phyloP scores from a whole-genome alignment of 176 grass and related monocot species.

The Dactylis glomerata region DNA sequence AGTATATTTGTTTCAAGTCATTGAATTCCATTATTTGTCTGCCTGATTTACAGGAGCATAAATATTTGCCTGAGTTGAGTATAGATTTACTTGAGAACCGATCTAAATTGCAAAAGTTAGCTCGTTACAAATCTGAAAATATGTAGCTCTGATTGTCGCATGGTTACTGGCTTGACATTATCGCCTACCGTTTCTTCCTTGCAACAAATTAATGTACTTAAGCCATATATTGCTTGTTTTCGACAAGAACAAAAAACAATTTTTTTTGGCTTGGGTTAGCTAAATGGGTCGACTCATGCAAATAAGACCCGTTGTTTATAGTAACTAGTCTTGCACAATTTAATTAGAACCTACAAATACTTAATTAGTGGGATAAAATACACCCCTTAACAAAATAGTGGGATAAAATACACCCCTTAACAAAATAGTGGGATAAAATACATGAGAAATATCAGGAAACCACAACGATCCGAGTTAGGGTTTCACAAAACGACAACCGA shows the following conservation, averaged over 20 bases:
- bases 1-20: neutral
- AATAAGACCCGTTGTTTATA: neutral
- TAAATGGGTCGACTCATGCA: neutral
- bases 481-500: no score
- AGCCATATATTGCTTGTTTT: neutral
- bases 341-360: no score
- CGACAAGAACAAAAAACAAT: neutral
- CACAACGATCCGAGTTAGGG: no score
- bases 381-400: no score
- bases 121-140: neutral
- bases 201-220: neutral
- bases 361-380: neutral
- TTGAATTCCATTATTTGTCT: neutral
- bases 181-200: neutral
- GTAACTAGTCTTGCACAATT: neutral
- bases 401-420: no score
- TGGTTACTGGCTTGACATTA: neutral
- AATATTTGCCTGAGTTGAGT: neutral
- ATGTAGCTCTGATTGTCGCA: neutral
- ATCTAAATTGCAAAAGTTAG: neutral
- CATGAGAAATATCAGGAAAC: neutral
- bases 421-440: neutral
- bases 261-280: neutral
- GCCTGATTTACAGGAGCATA: neutral
- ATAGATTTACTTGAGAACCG: neutral